Base-by-base conservation (phyloP, 2,329 filamentous ascomycete species). In the Hypoxylon rubiginosum region DNA sequence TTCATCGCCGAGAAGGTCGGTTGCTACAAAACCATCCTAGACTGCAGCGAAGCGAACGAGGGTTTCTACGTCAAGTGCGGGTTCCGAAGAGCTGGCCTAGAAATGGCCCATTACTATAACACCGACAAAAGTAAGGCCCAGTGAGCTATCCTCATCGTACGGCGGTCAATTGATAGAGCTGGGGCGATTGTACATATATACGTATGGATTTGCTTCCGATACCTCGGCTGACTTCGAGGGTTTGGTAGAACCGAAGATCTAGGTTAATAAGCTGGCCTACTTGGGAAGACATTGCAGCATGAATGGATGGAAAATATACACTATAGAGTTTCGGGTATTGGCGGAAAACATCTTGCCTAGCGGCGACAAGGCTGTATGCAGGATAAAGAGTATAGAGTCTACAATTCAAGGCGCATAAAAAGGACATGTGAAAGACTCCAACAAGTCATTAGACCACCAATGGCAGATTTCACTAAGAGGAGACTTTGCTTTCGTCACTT, bases 51-150 rank as follows among this genome's bases (percentile, higher is more conserved):
- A 81, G 89, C 91, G 73, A 99, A 98, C 79, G 94, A 97, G 80
- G 95, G 94, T 21, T 98, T 99, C 84, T 99, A 99, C 80, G 86
- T 97, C 80, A 98, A 98, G 86, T 98, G 96, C 81, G 95, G 95
- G 63, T 98, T 97, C 81, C 91, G 93, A 81, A 86, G 93, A 67
- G 95, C 94, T 28, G 96, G 96, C 15, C 82, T 97, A 61, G 93
- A 99, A 82, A 98, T 99, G 96, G 94, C 95, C 46, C 93, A 97
- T 83, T 97, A 97, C 82, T 96, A 97, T 78, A 93, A 91, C 64
- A 79, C 75, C 51, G 77, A 79, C 72, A 86, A 86, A 77, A 82
- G 79, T 78, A 85, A 85, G 75, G 70, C 75, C 61, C 72, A 76
- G 71, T 67, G 57, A 53, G 54, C 39, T n/a, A 6, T 17, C 49